Conservation (phyloP, 768 basidiomycete species). For the Candolleomyces efflorescens region DNA sequence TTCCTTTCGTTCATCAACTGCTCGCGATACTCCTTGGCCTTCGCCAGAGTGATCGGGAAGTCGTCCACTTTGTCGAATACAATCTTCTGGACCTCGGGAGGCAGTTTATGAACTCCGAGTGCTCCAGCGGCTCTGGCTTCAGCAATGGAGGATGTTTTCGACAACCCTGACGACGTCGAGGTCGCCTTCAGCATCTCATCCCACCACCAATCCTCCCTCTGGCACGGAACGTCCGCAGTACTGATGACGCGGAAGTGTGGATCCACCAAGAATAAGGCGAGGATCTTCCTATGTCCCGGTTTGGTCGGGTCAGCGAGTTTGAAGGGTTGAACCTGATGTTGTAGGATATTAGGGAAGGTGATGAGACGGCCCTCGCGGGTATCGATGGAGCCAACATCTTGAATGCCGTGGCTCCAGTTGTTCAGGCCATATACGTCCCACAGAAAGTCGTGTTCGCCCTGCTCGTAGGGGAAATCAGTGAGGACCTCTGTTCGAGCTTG, state of each 20-base stretch:
- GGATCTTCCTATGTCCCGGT: conserved; percentile 35
- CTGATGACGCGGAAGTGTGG: conserved; percentile 19
- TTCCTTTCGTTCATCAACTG: neutral
- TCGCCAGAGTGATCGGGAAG: neutral
- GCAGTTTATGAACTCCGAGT: neutral
- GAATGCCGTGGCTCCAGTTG: conserved; percentile 13
- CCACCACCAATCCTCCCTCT: conserved; percentile 12
- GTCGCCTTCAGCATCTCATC: neutral
- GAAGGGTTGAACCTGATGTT: conserved; percentile 32
- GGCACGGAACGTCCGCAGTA: conserved; percentile 12
- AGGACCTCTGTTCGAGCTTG: neutral
- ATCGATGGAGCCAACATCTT: conserved; percentile 21
- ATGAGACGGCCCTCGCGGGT: conserved; percentile 24
- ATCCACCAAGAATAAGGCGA: conserved; percentile 35
- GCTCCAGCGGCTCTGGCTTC: conserved; percentile 22
- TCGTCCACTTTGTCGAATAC: neutral
- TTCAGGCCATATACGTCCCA: conserved; percentile 13
- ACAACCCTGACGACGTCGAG: neutral
- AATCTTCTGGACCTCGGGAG: neutral
- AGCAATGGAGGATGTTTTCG: too few species aligned
- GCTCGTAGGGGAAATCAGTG: conserved; percentile 10
- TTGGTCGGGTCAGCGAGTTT: conserved; percentile 26
- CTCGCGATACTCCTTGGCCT: neutral
- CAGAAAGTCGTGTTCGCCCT: conserved; percentile 20
- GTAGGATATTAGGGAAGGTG: conserved; percentile 32